These are phyloP conservation scores for Globisporangium heterothallicum DNA, from an alignment of 352 stramenopile genomes.

Conservation along the genomic window DNA sequence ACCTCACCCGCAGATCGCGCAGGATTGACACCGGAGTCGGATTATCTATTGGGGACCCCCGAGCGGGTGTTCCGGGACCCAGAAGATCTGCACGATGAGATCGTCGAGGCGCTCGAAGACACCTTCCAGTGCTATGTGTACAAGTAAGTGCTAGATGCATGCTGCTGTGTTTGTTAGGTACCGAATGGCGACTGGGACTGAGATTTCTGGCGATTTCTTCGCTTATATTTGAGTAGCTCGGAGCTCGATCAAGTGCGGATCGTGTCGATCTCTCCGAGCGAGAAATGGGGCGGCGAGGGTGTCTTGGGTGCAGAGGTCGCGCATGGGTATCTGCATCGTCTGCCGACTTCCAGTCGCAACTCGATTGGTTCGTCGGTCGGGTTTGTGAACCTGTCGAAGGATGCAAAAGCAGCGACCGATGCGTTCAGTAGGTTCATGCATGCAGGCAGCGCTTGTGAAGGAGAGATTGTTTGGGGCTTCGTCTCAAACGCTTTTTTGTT, in stretches of 20 bases:
- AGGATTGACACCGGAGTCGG: conserved; percentile 79
- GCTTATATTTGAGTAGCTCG: conserved; percentile 27
- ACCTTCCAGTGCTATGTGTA: conserved; percentile 98
- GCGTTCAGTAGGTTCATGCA: conserved; percentile 60
- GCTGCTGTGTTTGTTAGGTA: neutral
- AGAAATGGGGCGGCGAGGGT: conserved; percentile 88
- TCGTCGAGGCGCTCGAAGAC: conserved; percentile 86
- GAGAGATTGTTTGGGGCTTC: too few relatives aligned
- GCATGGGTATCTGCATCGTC: conserved; percentile 94
- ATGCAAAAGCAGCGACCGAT: conserved; percentile 72
- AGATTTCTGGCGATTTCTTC: neutral
- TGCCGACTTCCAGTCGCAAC: conserved; percentile 67
- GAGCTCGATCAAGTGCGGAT: conserved; percentile 91
- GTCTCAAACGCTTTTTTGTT: too few relatives aligned
- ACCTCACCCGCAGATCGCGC: conserved; percentile 89
- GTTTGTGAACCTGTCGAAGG: conserved; percentile 69
- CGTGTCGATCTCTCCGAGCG: conserved; percentile 76
- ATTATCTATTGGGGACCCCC: conserved; percentile 95
- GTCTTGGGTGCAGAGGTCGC: conserved; percentile 93
- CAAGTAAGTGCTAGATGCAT: conserved; percentile 77
- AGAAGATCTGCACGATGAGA: conserved; percentile 87
- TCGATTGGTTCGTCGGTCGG: conserved; percentile 68
- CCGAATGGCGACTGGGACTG: conserved; percentile 1
- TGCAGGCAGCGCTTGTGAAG: too few relatives aligned
- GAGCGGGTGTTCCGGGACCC: conserved; percentile 79